Conservation (phyloP, 768 basidiomycete species). For the Leucocoprinus leucothites region DNA sequence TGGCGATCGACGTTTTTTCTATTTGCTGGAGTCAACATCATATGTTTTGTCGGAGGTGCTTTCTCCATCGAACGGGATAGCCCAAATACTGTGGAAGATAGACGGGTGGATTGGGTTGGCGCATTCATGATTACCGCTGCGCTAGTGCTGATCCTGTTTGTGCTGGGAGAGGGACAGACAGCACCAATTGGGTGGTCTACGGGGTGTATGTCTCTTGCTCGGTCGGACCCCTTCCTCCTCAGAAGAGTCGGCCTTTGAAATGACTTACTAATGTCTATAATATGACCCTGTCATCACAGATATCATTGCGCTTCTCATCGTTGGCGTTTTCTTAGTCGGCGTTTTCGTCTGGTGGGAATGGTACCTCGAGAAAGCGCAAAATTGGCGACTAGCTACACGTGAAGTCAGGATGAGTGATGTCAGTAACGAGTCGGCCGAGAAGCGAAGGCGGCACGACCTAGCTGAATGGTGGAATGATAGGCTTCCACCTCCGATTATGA, state of each 20-base stretch:
- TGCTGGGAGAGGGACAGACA: slow-evolving; percentile 63
- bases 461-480: too few relatives aligned
- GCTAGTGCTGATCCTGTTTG: slow-evolving; percentile 68
- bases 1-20: slow-evolving; percentile 71
- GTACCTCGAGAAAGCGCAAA: slow-evolving; percentile 45
- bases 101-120: slow-evolving; percentile 75
- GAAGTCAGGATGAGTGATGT: too few relatives aligned
- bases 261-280: too few relatives aligned
- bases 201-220: too few relatives aligned
- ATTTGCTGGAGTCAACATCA: slow-evolving; percentile 49
- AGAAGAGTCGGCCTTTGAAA: too few relatives aligned
- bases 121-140: slow-evolving; percentile 60
- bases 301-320: slow-evolving; percentile 65
- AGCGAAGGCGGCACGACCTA: not conserved
- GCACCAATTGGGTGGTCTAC: slow-evolving; percentile 63
- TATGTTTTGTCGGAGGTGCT: slow-evolving; percentile 50
- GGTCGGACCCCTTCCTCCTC: too few relatives aligned
- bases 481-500: slow-evolving; percentile 63
- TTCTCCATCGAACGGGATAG: slow-evolving; percentile 60
- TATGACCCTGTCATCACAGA: too few relatives aligned
- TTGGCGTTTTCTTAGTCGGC: slow-evolving; percentile 53
- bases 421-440: too few relatives aligned
- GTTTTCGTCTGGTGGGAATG: slow-evolving; percentile 67
- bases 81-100: slow-evolving; percentile 35
- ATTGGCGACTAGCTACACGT: slow-evolving; percentile 12